phyloP scores from a whole-genome alignment of 768 basidiomycete species.

The Daedalea quercina region DNA sequence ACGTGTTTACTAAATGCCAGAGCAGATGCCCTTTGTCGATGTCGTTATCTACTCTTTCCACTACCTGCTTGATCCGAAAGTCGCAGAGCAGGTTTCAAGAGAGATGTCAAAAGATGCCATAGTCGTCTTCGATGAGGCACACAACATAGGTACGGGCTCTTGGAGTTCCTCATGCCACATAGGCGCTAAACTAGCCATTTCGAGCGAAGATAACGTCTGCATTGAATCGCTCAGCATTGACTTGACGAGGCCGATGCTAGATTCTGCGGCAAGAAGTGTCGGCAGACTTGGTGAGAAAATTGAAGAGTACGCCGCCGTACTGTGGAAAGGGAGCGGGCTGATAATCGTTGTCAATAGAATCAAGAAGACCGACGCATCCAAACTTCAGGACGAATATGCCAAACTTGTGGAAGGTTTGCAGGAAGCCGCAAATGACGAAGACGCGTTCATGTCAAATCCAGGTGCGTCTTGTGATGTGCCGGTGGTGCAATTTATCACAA shows the following conservation, averaged over 20 bases:
- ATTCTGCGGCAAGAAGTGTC: slow-evolving; percentile 87
- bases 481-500: neutral
- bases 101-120: slow-evolving; percentile 97
- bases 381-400: slow-evolving; percentile 94
- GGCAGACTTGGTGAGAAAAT: slow-evolving; percentile 84
- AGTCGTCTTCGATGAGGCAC: slow-evolving; percentile 98
- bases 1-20: neutral
- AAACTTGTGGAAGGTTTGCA: slow-evolving; percentile 92
- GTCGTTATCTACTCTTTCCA: slow-evolving; percentile 99
- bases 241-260: slow-evolving; percentile 94
- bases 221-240: slow-evolving; percentile 98
- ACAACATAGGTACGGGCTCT: slow-evolving; percentile 79
- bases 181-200: neutral
- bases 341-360: slow-evolving; percentile 46
- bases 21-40: slow-evolving; percentile 90
- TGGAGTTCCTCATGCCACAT: neutral
- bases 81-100: slow-evolving; percentile 97
- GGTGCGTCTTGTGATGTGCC: slow-evolving; percentile 35
- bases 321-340: neutral
- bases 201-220: slow-evolving; percentile 82
- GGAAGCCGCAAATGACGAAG: slow-evolving; percentile 68
- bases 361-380: slow-evolving; percentile 87
- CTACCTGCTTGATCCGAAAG: slow-evolving; percentile 96
- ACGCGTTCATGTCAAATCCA: slow-evolving; percentile 85
- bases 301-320: slow-evolving; percentile 64